Evolutionary conservation across 805 yeast species (phyloP), one percentile per base, ranked within the genome.

Genomic region (Wickerhamiella azyma): DNA sequence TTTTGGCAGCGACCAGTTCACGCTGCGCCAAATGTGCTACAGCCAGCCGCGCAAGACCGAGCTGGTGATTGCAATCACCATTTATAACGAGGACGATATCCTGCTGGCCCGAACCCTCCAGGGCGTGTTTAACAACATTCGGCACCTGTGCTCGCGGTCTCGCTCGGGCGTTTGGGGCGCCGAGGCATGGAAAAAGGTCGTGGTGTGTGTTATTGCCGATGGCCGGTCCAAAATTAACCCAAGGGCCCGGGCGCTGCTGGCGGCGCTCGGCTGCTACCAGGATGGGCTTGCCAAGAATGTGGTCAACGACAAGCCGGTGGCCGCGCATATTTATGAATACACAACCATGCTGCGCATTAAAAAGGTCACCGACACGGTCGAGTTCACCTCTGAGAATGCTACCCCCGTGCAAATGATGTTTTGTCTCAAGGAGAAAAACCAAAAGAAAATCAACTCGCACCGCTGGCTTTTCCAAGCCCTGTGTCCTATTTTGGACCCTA

Each of bases 391-490:
- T 1, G 81, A 78, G 48, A 67, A 73, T 49, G 71, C 71, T 18
- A 74, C 78, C 2, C 98, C 98, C 0, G 81, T 86, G 9, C 97
- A 89, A 62, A 67, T 92, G 64, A 62, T 89, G 21, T 88, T 88
- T 61, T 89, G 96, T 56, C 66, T 89, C 56, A 89, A 89, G 59
- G 97, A 89, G 58, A 77, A 79, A 58, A 89, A 89, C 62, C 77
- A 81, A 53, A 79, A 82, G 59, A 89, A 89, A 59, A 89, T 89
- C 61, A 89, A 89, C 63, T 85, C 96, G 2, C 98, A 89, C 65
- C 74, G 96, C 55, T 89, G 98, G 98, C 86, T 94, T 26, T 79
- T 89, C 64, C 92, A 89, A 62, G 94, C 94, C 1, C 85, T 89
- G 66, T 84, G 86, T 11, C 83, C 88, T 29, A 70, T 81, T 26